These are phyloP conservation scores for Hypericum androsaemum DNA, from an alignment of 345 rosid species.

Conservation along the genomic window DNA sequence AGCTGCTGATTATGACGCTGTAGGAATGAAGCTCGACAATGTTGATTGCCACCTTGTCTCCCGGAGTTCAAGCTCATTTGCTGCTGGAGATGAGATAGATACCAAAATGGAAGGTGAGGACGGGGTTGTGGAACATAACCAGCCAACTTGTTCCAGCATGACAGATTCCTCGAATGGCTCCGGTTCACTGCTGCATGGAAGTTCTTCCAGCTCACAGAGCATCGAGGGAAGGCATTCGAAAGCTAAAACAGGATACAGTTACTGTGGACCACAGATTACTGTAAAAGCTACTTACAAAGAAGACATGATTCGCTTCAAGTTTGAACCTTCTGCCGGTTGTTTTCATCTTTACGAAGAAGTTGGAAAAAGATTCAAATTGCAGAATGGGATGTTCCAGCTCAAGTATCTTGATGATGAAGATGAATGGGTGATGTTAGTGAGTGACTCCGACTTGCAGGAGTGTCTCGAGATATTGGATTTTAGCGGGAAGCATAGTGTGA, in stretches of 20 bases:
- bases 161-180: slow-evolving; percentile 63
- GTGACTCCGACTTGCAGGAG: slow-evolving; percentile 73
- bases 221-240: slow-evolving; percentile 34
- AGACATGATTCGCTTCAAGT: slow-evolving; percentile 66
- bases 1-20: slow-evolving; percentile 14
- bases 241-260: slow-evolving; percentile 19
- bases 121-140: slow-evolving; percentile 32
- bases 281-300: slow-evolving; percentile 79
- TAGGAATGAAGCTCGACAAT: slow-evolving; percentile 23
- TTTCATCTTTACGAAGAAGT: slow-evolving; percentile 68
- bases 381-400: slow-evolving; percentile 60
- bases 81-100: slow-evolving; percentile 31
- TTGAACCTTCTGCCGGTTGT: slow-evolving; percentile 53
- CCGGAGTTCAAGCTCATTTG: slow-evolving; percentile 30
- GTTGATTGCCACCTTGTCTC: slow-evolving; percentile 21
- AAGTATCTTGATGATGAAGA: slow-evolving; percentile 84
- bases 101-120: slow-evolving; percentile 32
- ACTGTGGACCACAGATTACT: slow-evolving; percentile 35
- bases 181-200: slow-evolving; percentile 38
- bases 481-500: slow-evolving; percentile 43
- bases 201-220: slow-evolving; percentile 50
- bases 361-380: slow-evolving; percentile 60
- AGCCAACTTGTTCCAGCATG: slow-evolving; percentile 40
- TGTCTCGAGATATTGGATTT: slow-evolving; percentile 64
- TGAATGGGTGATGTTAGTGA: slow-evolving; percentile 77